Conservation (phyloP, 306 rosid species). For the Malus orientalis region DNA sequence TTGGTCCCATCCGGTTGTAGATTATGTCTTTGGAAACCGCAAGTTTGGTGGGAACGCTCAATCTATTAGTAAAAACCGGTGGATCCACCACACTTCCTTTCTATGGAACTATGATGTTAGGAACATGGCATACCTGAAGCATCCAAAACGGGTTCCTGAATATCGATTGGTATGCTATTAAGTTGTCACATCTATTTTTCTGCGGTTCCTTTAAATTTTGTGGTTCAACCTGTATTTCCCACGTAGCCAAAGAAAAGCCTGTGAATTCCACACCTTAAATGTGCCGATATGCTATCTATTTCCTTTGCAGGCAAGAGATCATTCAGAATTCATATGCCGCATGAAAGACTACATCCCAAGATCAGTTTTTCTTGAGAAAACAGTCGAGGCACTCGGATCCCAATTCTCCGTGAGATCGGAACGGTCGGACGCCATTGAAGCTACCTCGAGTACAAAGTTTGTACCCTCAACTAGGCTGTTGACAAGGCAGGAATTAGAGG, state of each 20-base stretch:
- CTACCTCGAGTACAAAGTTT: constrained; percentile 32
- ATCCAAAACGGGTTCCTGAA: constrained; percentile 62
- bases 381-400: constrained; percentile 36
- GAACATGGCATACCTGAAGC: constrained; percentile 86
- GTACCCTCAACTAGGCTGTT: constrained; percentile 52
- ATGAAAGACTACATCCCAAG: constrained; percentile 73
- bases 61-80: constrained; percentile 75
- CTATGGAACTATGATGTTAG: constrained; percentile 71
- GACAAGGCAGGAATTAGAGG: constrained; percentile 52
- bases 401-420: constrained; percentile 34
- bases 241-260: background rate
- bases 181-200: background rate
- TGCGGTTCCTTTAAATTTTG: background rate
- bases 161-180: constrained; percentile 59
- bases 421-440: constrained; percentile 24
- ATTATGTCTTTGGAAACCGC: constrained; percentile 74
- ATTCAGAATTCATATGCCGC: constrained; percentile 65
- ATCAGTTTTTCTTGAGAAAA: constrained; percentile 52
- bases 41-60: constrained; percentile 98
- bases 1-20: constrained; percentile 31
- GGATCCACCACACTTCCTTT: constrained; percentile 98
- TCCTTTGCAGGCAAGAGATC: constrained; percentile 57
- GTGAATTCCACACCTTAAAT: background rate
- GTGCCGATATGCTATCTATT: background rate
- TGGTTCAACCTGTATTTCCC: background rate